Conservation (phyloP, 2,329 filamentous ascomycete species). For the Diaporthe helianthi region DNA sequence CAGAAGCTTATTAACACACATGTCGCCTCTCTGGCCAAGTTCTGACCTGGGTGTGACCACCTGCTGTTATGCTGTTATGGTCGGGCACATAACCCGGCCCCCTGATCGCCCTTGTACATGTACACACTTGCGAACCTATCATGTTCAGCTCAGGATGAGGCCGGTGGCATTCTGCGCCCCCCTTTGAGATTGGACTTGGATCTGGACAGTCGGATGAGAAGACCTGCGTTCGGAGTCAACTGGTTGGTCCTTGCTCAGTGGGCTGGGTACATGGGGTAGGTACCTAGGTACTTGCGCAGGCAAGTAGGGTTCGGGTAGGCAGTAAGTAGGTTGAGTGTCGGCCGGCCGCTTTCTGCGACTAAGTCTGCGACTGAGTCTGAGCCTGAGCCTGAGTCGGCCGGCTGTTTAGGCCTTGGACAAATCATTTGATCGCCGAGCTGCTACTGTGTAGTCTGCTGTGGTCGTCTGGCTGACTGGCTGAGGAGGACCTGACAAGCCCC, state of each 20-base stretch:
- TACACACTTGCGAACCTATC: neutral
- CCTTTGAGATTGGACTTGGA: neutral
- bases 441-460: conserved; percentile 11
- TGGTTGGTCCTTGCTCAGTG: neutral
- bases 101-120: neutral
- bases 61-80: conserved; percentile 9
- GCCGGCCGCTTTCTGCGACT: conserved; percentile 17
- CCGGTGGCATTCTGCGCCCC: neutral
- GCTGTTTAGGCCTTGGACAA: conserved; percentile 18
- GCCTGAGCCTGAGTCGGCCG: conserved; percentile 13
- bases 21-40: neutral
- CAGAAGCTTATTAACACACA: neutral
- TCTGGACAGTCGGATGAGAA: neutral
- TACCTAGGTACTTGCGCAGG: neutral
- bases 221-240: neutral
- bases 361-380: conserved; percentile 13
- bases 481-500: conserved; percentile 8
- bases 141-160: neutral
- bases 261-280: neutral
- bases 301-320: neutral
- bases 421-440: conserved; percentile 12
- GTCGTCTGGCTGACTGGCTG: too few relatives aligned
- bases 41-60: neutral
- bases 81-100: neutral
- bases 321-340: conserved; percentile 16